A percentile compares a stretch with the other conserved stretches of the same genome.
Conservation (phyloP, 106 monocot genomes). For the Apostasia ramifera region DNA sequence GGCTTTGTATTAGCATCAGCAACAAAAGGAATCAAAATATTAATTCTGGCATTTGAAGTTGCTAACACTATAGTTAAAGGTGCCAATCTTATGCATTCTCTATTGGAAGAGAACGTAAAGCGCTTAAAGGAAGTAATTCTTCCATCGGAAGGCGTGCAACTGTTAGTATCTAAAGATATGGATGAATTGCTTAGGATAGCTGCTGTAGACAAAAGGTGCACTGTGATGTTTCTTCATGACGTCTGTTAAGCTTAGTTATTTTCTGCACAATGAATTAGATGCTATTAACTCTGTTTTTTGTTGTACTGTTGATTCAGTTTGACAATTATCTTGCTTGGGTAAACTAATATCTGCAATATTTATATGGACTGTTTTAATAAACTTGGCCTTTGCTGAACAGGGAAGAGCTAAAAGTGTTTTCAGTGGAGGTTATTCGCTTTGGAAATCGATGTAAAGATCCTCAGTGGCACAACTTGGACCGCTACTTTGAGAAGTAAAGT, state of each 20-base stretch:
- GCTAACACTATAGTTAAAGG: conserved; percentile 93
- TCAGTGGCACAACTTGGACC: conserved; percentile 84
- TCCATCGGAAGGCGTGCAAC: conserved; percentile 77
- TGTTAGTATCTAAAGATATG: conserved; percentile 71
- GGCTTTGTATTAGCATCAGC: conserved; percentile 61
- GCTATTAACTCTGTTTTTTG: neutral
- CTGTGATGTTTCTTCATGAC: neutral
- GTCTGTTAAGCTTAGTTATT: neutral
- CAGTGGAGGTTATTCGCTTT: conserved; percentile 67
- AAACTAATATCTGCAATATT: neutral
- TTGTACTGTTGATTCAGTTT: neutral
- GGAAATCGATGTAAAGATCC: conserved; percentile 91
- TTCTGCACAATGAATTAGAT: neutral
- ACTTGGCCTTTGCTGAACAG: conserved; percentile 28
- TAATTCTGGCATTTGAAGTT: conserved; percentile 89
- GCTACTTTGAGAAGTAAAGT: conserved; percentile 85
- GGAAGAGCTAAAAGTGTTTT: conserved; percentile 89
- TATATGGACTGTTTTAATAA: neutral
- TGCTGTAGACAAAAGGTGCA: conserved; percentile 80
- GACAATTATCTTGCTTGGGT: neutral
- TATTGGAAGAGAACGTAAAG: conserved; percentile 69
- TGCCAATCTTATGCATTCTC: conserved; percentile 77
- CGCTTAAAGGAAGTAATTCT: conserved; percentile 74
- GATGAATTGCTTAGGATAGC: conserved; percentile 72
- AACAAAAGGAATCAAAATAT: conserved; percentile 69